These are phyloP conservation scores for Rhynchospora pubera DNA, from an alignment of 176 grass and related monocot genomes.

Conservation along the genomic window DNA sequence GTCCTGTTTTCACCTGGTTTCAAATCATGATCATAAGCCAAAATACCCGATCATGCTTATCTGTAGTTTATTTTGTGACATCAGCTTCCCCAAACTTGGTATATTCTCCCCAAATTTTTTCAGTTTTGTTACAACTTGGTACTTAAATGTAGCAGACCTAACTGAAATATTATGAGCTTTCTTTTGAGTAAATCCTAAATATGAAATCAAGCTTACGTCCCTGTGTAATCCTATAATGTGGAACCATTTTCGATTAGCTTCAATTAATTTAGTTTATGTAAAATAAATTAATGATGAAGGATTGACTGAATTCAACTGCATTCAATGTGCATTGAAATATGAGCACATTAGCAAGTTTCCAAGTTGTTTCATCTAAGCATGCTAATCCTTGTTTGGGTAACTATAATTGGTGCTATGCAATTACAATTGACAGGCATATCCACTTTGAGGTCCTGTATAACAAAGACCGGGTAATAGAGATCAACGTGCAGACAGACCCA, in stretches of 20 bases:
- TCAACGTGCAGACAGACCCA: constrained; percentile 69
- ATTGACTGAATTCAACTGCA: neutral
- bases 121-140: neutral
- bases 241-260: neutral
- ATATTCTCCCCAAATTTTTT: neutral
- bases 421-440: constrained; percentile 42
- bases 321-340: neutral
- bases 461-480: constrained; percentile 75
- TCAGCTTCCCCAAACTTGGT: neutral
- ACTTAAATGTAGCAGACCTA: neutral
- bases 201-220: neutral
- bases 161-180: neutral
- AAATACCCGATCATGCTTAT: neutral
- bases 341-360: neutral
- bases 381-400: neutral
- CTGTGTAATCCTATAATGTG: neutral
- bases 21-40: neutral
- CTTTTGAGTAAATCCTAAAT: neutral
- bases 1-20: neutral
- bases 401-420: neutral
- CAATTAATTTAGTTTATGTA: neutral
- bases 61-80: neutral
- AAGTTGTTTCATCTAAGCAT: neutral
- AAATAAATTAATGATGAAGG: neutral
- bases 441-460: constrained; percentile 81